A percentile compares a stretch with the other conserved stretches of the same genome.
phyloP scores from a whole-genome alignment of 257 asterid genomes.

The Ophiorrhiza pumila region DNA sequence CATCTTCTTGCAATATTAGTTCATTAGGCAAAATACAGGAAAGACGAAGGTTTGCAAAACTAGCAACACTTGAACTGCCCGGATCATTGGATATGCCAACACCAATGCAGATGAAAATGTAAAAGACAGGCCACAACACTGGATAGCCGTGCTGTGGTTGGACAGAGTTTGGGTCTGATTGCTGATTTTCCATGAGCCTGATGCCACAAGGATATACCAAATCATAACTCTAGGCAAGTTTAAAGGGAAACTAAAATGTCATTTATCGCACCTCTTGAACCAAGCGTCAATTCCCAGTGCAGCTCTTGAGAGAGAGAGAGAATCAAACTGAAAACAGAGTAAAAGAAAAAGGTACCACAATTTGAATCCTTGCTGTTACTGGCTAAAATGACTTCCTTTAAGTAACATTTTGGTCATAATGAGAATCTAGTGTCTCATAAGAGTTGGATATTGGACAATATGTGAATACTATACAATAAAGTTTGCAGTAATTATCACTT shows the following conservation, averaged over 20 bases:
- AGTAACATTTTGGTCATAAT: neutral
- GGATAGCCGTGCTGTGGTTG: neutral
- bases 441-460: neutral
- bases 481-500: conserved; percentile 25
- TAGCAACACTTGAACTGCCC: neutral
- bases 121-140: no score
- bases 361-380: neutral
- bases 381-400: neutral
- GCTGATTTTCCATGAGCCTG: no score
- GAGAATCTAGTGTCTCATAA: neutral
- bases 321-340: neutral
- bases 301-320: neutral
- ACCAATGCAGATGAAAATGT: neutral
- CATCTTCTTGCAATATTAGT: neutral
- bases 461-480: neutral
- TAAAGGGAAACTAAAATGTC: no score
- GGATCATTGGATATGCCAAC: neutral
- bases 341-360: neutral
- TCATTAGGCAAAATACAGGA: neutral
- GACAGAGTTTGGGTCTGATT: no score
- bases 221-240: no score
- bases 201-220: no score
- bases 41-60: neutral
- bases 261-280: no score
- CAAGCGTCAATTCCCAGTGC: no score